Base-by-base conservation (phyloP, 2,329 filamentous ascomycete genomes). In the Colletotrichum godetiae region DNA sequence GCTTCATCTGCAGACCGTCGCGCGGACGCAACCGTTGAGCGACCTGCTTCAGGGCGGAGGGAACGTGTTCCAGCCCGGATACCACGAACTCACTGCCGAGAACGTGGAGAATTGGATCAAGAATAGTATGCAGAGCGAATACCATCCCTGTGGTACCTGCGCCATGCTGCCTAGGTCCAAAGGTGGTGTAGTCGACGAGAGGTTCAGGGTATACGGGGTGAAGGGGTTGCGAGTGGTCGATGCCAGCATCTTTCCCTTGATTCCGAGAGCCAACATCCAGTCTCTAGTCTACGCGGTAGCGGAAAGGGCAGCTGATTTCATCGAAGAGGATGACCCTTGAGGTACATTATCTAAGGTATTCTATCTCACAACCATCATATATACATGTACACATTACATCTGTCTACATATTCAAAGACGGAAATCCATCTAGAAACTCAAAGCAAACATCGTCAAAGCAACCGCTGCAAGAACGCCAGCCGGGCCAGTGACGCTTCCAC, bases 281-380 rank as follows among this genome's bases (percentile, higher is more conserved):
- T 77, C 78, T 0, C 79, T 82, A 0, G 77, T 83, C 0, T 84
- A 83, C 60, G 82, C 81, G 4, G 80, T 84, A 13, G 82, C 82
- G 0, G 80, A 81, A 58, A 78, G 79, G 42, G 80, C 73, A 2
- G 65, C 72, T 6, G 65, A 69, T 11, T 61, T 74, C 13, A 72
- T 74, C 60, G 74, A 67, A 55, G 49, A 64, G 15, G 46, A 58
- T 24, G 46, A 35, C 24, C 11, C 10, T 3, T 65, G 52, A 57
- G 15, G 2, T 15, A 13, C 19, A 10, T 29, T 1, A 15, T 22
- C 19, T 22, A 57, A 5, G 5, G 3, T 7, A 4, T 7, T 15
- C 31, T 27, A 12, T 27, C 8, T 49, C 8, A 7, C 42, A 11
- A 49, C 19, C 19, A 49, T 49, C 19, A 8, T 49, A 22, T 49